phyloP scores from a whole-genome alignment of 1,139 yeast species.

The Geotrichum australiense region DNA sequence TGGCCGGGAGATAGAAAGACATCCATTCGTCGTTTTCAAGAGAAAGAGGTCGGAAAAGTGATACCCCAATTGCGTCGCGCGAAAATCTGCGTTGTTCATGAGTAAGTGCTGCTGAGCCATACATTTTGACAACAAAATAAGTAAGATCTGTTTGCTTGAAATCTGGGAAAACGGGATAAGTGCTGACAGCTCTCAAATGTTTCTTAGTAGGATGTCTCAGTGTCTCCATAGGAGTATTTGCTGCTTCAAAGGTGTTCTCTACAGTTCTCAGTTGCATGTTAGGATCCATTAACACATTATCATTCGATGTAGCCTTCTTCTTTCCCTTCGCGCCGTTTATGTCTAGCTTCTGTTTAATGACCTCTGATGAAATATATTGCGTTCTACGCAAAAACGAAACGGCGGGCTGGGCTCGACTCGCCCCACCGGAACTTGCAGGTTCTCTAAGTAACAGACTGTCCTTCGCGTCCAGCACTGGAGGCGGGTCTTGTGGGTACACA shows the following conservation, averaged over 20 bases:
- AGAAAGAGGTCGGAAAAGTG: constrained; percentile 70
- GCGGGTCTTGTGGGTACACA: constrained; percentile 18
- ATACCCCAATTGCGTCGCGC: constrained; percentile 47
- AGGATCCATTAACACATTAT: constrained; percentile 41
- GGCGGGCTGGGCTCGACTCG: constrained; percentile 47
- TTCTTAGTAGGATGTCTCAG: constrained; percentile 75
- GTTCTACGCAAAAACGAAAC: constrained; percentile 91
- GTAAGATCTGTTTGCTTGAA: constrained; percentile 78
- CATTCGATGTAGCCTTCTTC: neutral
- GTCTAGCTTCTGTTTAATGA: constrained; percentile 24
- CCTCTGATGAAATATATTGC: constrained; percentile 63
- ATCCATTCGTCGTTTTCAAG: constrained; percentile 78
- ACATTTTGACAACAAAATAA: constrained; percentile 63
- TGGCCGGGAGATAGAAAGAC: constrained; percentile 56
- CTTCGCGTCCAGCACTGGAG: constrained; percentile 52
- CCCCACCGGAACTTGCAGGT: constrained; percentile 45
- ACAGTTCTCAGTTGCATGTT: constrained; percentile 59
- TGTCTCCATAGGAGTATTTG: constrained; percentile 42
- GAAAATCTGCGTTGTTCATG: constrained; percentile 38
- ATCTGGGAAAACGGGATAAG: constrained; percentile 85
- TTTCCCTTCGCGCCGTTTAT: constrained; percentile 16
- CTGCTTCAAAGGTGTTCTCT: constrained; percentile 67
- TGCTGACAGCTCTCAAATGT: constrained; percentile 61
- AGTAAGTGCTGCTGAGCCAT: constrained; percentile 67
- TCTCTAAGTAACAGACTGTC: constrained; percentile 76